Evolutionary conservation across 2,329 filamentous ascomycete genomes (phyloP).

Genomic region (Rugonectria rugulosa): DNA sequence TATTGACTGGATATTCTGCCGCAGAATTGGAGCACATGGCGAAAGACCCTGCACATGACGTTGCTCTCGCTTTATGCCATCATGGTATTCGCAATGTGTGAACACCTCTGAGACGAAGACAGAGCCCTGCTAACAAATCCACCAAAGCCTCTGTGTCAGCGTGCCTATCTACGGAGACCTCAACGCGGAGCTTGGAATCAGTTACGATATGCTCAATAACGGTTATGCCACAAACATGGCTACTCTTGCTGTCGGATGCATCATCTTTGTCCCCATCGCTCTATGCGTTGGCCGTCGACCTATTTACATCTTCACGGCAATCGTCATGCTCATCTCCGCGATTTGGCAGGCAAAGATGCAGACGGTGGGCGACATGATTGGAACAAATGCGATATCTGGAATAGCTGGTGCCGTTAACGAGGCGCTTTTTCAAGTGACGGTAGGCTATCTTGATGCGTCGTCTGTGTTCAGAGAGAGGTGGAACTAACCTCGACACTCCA

Average conservation of each 20-base stretch:
- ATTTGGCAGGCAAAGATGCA: slow-evolving; percentile 37
- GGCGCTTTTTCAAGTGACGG: slow-evolving; percentile 47
- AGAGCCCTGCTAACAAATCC: background rate
- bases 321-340: slow-evolving; percentile 29
- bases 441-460: background rate
- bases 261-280: slow-evolving; percentile 44
- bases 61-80: slow-evolving; percentile 26
- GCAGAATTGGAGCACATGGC: slow-evolving; percentile 27
- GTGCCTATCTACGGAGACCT: slow-evolving; percentile 30
- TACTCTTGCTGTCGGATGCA: slow-evolving; percentile 40
- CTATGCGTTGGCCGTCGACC: slow-evolving; percentile 42
- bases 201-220: slow-evolving; percentile 34
- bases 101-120: accelerated
- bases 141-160: slow-evolving; percentile 23
- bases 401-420: slow-evolving; percentile 49
- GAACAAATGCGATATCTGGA: slow-evolving; percentile 39
- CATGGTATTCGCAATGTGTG: slow-evolving; percentile 32
- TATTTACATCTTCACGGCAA: slow-evolving; percentile 37
- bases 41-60: slow-evolving; percentile 23
- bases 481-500: background rate
- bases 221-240: slow-evolving; percentile 39
- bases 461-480: too few species aligned
- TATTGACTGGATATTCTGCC: background rate
- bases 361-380: slow-evolving; percentile 30
- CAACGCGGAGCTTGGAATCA: slow-evolving; percentile 29